Base-by-base conservation (phyloP, 2,329 filamentous ascomycete genomes). In the Colletotrichum shisoi region DNA sequence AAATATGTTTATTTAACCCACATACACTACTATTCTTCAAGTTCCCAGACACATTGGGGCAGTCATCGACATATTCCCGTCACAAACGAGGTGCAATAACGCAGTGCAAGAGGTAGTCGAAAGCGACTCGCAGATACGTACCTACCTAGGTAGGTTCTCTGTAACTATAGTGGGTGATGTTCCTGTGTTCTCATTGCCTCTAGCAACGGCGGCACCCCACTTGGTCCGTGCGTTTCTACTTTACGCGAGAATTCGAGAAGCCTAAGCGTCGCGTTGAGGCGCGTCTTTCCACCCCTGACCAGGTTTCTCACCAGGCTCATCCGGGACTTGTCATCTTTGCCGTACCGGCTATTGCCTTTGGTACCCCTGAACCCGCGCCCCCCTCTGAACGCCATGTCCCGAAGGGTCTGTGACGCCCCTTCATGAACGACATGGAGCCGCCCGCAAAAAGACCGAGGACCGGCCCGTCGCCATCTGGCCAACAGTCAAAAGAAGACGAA, bases 381-480 rank as follows among this genome's bases (percentile, higher is more conserved):
- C 27, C 21, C 31, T 9, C 8, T 34, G 7, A 27, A 27, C 21
- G 37, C 5, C 24, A 59, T 49, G 45, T 3, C 12, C 12, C 7
- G 5, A 19, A 39, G 45, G 13, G 31, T 27, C 4, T 58, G 34
- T 31, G 17, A 13, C 15, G 21, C 39, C 15, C 17, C 17, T 27
- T 42, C n/a, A 34, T 34, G 6, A 44, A 39, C 58, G 39, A 21
- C 7, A 89, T 89, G 87, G 85, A 88, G 71, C 84, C 83, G 39
- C 82, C 83, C 17, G 73, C 79, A 56, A 93, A 93, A 77, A 83
- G 87, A 74, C 81, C 84, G 69, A 86, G 86, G 72, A 77, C 87
- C n/a, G 80, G 80, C 75, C 74, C 77, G 70, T 75, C 79, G 54
- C 72, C 79, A 52, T 77, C 70, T 27, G 64, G 71, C 53, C 76